Conservation (phyloP, 345 rosid species). For the Gossypium herbaceum region DNA sequence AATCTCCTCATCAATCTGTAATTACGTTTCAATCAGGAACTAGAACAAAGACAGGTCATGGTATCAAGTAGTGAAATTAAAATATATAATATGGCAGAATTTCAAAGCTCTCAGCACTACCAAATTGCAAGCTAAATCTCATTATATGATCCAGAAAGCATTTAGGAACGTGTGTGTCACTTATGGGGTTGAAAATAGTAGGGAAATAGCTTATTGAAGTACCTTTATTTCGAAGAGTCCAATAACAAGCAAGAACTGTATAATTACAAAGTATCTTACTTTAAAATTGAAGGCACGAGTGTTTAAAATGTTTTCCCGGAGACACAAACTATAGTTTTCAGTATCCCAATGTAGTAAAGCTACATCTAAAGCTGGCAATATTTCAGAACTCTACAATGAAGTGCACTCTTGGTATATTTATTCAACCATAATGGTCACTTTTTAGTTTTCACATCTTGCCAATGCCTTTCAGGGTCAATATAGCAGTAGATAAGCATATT, state of each 20-base stretch:
- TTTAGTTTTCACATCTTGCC: background rate
- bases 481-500: background rate
- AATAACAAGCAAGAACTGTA: background rate
- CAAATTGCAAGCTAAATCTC: background rate
- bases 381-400: background rate
- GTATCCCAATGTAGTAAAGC: background rate
- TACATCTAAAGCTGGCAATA: background rate
- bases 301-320: background rate
- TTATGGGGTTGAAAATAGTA: background rate
- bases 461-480: background rate
- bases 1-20: conserved; percentile 88
- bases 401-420: background rate
- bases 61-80: background rate
- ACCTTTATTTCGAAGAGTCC: background rate
- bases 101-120: background rate
- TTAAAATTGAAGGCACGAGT: background rate
- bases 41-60: background rate
- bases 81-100: background rate
- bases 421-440: background rate
- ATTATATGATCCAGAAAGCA: background rate
- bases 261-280: background rate
- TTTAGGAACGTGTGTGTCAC: background rate
- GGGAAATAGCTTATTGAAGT: background rate
- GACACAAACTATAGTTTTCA: background rate
- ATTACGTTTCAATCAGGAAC: conserved; percentile 2